Base-by-base conservation (phyloP, 768 basidiomycete genomes). In the Cyclocybe aegerita region DNA sequence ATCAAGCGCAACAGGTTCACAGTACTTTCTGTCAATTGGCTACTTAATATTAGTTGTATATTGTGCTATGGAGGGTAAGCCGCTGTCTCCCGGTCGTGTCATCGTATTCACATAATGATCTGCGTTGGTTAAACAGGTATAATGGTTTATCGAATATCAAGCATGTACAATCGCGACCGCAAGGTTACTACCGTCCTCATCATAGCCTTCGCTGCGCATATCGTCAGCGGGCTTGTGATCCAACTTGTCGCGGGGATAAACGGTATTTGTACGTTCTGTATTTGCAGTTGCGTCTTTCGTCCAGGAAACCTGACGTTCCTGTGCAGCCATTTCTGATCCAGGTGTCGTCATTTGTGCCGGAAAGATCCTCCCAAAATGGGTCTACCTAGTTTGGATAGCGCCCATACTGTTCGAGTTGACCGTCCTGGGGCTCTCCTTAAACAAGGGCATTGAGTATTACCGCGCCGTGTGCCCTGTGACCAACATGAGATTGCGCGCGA, bases 101-200 rank as follows among this genome's bases (percentile, higher is more conserved):
- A 9, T 35, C n/a, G 14, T 23, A 7, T 49, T 43, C 23, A 23
- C 23, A 23, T 23, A 23, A 23, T 23, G 23, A 23, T 23, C 23
- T 23, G 23, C 23, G 23, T 6, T 14, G n/a, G 14, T 16, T 14
- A 9, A 12, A 11, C 8, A 57, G 56, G 49, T 9, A 58, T 58
- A 12, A 55, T 58, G 57, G 48, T 54, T 10, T 58, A 49, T 38
- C 50, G 57, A 5, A 34, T 58, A 9, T 58, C 57, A 4, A 52
- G 57, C 44, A 58, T 58, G 57, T 58, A 58, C n/a, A 46, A 42
- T 9, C 53, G 55, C 42, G 36, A 47, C 11, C 33, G 33, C 9
- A 49, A 40, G 23, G 37, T 53, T 10, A 38, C 50, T 14, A 16
- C 10, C 14, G 15, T 52, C 16, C 33, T 58, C 4, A 40, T 42